Evolutionary conservation across 1,139 yeast genomes (phyloP).

Genomic region (Kodamaea derodonti): DNA sequence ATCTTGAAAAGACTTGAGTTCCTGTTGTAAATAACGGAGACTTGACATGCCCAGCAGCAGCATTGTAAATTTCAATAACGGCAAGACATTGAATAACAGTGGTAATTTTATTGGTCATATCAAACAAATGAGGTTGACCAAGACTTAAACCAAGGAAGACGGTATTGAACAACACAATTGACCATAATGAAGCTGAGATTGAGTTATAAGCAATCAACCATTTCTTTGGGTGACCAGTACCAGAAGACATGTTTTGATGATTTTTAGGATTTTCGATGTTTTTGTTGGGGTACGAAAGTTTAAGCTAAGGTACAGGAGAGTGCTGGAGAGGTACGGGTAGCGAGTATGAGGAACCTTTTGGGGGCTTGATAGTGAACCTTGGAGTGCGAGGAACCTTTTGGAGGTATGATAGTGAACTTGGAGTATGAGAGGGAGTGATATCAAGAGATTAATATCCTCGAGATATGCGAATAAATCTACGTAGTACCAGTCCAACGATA

Average conservation of each 20-base stretch:
- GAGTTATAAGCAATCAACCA: conserved; percentile 46
- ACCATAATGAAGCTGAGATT: conserved; percentile 44
- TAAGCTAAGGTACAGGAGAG: too few species aligned
- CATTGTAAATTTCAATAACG: conserved; percentile 72
- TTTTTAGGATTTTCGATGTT: neutral
- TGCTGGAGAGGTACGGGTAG: too few species aligned
- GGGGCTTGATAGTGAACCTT: too few species aligned
- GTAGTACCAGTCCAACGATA: too few species aligned
- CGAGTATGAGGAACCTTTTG: too few species aligned
- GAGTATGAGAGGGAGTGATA: too few species aligned
- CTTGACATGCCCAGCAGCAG: conserved; percentile 72
- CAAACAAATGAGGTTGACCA: conserved; percentile 61
- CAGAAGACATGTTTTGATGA: neutral
- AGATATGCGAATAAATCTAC: too few species aligned
- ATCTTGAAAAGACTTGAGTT: conserved; percentile 83
- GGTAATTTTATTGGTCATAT: conserved; percentile 55
- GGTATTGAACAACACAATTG: conserved; percentile 41
- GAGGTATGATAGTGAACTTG: too few species aligned
- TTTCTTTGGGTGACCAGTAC: conserved; percentile 25
- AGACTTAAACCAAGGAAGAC: conserved; percentile 30
- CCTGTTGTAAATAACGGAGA: conserved; percentile 81
- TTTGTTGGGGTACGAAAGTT: conserved; percentile 2
- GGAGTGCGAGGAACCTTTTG: too few species aligned
- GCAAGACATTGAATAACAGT: conserved; percentile 82
- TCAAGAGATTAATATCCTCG: too few species aligned